Conservation (phyloP, 352 stramenopile genomes). For the Chrysophaeum taylorii region DNA sequence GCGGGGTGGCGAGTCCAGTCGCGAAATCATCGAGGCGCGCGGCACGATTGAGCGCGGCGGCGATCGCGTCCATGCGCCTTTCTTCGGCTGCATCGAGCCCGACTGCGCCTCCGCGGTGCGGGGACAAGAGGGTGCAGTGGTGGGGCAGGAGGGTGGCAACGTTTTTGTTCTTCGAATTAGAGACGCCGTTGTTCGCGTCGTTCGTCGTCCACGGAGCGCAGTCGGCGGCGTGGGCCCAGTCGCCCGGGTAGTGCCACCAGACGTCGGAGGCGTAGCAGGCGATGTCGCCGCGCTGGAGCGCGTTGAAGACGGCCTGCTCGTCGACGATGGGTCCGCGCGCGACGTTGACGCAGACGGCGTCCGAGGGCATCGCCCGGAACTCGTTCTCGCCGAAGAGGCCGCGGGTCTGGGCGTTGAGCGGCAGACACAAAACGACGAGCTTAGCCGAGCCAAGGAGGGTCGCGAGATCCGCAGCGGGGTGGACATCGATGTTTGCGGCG, state of each 20-base stretch:
- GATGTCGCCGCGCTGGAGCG: neutral
- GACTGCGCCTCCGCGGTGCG: neutral
- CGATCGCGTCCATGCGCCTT: neutral
- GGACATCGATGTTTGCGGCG: neutral
- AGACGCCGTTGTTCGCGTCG: neutral
- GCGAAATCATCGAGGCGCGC: neutral
- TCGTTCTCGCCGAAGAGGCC: neutral
- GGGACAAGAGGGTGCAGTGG: neutral
- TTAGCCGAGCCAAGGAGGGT: neutral
- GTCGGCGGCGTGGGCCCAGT: neutral
- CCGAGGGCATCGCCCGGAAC: neutral
- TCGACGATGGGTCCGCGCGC: conserved; percentile 2
- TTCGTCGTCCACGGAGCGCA: neutral
- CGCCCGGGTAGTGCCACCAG: neutral
- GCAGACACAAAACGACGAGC: neutral
- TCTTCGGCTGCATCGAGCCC: neutral
- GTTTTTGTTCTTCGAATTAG: neutral
- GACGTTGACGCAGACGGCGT: neutral
- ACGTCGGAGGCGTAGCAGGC: neutral
- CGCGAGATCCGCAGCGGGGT: neutral
- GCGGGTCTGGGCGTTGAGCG: neutral
- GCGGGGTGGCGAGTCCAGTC: neutral
- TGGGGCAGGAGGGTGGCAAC: neutral
- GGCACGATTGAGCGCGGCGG: neutral
- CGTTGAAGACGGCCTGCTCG: neutral